Evolutionary conservation across 805 yeast genomes (phyloP), one percentile per base, ranked within the genome.

Genomic region (Lipomyces yamanashiensis): DNA sequence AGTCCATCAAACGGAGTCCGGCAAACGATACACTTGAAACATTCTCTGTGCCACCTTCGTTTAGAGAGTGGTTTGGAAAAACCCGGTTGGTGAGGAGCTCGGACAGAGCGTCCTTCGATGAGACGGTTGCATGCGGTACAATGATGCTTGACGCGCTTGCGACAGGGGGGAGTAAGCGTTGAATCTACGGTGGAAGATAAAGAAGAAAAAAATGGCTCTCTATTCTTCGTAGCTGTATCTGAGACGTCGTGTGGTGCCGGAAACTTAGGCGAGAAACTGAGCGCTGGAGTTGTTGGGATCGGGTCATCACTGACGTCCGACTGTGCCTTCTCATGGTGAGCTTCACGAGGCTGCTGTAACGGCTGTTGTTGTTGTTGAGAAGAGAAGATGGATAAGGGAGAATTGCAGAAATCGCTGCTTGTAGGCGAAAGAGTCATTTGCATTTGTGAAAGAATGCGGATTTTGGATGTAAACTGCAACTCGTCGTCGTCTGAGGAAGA

Each of bases 21-120:
- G 77, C 98, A 93, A 12, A 79, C 75, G 19, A 80, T 76, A 78
- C 99, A 95, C 13, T 79, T 78, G 79, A 95, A 93, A 74, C 99
- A 95, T 15, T 80, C 76, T 45, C 96, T 81, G 74, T 95, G 99
- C 98, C 98, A 95, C 33, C 56, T 39, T 37, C 62, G 56, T 36
- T 44, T 10, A 7, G 54, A 39, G 9, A 39, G 53, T 7, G 28
- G 43, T 19, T 34, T 21, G 15, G 54, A 2, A 28, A 10, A 9
- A 15, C n/a, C 36, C 5, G 7, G 13, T 17, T 37, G 36, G 13
- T 28, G 57, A 39, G 59, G 54, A 6, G 56, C 49, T 5, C 58
- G 56, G 23, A 58, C 43, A 13, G 51, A 58, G n/a, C 43, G 34
- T 19, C 62, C 62, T 8, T 58, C 28, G 37, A 58, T 58, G 10